Conservation (phyloP, 306 rosid genomes). For the Medicago arabica region DNA sequence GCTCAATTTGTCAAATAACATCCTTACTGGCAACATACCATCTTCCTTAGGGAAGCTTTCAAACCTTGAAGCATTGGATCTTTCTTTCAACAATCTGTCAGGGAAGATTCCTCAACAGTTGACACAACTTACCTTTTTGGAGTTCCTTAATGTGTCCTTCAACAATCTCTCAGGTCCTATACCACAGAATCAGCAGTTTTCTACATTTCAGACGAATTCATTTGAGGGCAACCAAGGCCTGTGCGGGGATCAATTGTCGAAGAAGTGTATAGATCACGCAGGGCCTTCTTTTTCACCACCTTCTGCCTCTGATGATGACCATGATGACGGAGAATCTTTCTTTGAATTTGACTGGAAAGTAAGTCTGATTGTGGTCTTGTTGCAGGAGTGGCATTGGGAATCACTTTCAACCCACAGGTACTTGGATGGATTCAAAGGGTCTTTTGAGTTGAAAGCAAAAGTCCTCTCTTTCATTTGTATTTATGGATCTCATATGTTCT, state of each 20-base stretch:
- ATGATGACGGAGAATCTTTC: neutral
- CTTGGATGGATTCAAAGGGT: neutral
- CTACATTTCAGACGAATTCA: neutral
- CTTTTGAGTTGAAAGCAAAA: too few relatives aligned
- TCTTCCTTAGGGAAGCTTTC: neutral
- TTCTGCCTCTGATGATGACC: neutral
- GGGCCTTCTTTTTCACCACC: neutral
- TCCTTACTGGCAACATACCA: neutral
- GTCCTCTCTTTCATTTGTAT: too few relatives aligned
- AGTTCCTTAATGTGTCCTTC: neutral
- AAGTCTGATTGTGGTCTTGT: neutral
- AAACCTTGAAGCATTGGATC: neutral
- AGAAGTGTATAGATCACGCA: neutral
- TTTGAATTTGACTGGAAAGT: neutral
- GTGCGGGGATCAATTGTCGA: neutral
- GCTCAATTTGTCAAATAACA: neutral
- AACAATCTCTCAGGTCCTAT: neutral
- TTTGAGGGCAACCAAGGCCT: neutral
- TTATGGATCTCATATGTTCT: too few relatives aligned
- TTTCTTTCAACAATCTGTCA: neutral
- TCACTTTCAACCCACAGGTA: neutral
- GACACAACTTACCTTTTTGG: neutral
- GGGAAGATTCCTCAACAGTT: neutral
- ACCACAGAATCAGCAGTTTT: neutral
- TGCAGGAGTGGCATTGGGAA: neutral